Evolutionary conservation across 202 grass and related monocot species (phyloP).

Genomic region (Cymbopogon flexuosus): DNA sequence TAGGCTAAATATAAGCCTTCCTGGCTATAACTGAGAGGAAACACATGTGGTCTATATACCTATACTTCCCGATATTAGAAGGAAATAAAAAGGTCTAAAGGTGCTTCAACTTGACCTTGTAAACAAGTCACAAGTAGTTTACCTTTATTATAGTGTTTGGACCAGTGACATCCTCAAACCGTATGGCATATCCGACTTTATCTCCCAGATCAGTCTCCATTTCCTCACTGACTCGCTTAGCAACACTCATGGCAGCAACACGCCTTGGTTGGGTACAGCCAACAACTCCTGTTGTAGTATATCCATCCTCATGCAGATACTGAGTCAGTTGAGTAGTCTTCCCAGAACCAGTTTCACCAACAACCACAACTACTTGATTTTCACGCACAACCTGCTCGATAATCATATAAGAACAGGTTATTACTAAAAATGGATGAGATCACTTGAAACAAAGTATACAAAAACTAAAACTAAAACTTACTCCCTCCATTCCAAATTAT

Average conservation of each 20-base stretch:
- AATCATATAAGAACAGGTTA: conserved; percentile 2
- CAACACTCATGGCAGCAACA: conserved; percentile 99
- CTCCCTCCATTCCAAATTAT: background rate
- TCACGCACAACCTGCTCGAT: conserved; percentile 78
- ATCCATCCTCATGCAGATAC: conserved; percentile 96
- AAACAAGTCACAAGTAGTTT: conserved; percentile 9
- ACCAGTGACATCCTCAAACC: conserved; percentile 93
- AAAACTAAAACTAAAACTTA: background rate
- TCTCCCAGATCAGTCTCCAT: conserved; percentile 96
- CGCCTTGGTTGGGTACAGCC: conserved; percentile 98
- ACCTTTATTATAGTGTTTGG: conserved; percentile 93
- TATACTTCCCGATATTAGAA: background rate
- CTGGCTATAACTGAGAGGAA: background rate
- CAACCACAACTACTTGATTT: conserved; percentile 92
- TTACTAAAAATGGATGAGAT: background rate
- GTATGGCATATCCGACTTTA: conserved; percentile 93
- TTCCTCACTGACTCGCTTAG: conserved; percentile 95
- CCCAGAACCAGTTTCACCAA: conserved; percentile 98
- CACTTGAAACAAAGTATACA: conserved; percentile 22
- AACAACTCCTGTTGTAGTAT: conserved; percentile 66
- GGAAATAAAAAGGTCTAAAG: background rate
- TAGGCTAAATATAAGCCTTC: background rate
- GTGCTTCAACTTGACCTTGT: background rate
- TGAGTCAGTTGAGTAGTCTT: conserved; percentile 96
- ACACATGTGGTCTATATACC: background rate